These are phyloP conservation scores for Polyporus arcularius DNA, from an alignment of 768 basidiomycete genomes.

Conservation along the genomic window DNA sequence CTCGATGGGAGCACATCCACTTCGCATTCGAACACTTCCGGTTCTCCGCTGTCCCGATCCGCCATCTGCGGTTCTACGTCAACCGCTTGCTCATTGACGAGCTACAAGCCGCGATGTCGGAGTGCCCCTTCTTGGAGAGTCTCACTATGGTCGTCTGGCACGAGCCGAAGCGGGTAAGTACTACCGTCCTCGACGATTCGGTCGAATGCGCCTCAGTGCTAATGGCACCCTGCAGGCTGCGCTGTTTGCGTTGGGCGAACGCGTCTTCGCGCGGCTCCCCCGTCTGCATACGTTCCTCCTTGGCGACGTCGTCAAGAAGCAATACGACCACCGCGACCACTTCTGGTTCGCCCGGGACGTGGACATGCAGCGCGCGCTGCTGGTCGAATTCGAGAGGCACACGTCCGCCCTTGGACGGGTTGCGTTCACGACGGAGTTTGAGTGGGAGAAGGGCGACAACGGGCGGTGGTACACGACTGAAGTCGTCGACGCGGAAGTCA, in stretches of 20 bases:
- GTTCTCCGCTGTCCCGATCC: slow-evolving; percentile 1
- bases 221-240: background rate
- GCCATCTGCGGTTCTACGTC: background rate
- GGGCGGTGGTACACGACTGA: background rate
- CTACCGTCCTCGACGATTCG: background rate
- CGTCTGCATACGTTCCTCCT: background rate
- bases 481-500: background rate
- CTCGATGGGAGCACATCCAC: background rate
- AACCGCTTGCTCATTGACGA: background rate
- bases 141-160: background rate
- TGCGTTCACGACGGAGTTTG: slow-evolving; percentile 10
- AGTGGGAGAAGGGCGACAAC: background rate
- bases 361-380: background rate
- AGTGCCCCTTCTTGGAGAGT: background rate
- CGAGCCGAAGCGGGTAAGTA: background rate
- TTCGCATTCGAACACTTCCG: background rate
- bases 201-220: background rate
- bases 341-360: slow-evolving; percentile 2
- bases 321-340: background rate
- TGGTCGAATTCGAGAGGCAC: background rate
- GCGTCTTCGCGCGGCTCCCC: background rate
- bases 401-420: slow-evolving; percentile 1
- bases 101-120: background rate
- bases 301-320: background rate
- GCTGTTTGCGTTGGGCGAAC: background rate